Evolutionary conservation across 108 stramenopile genomes (phyloP), one percentile per base, ranked within the genome.

Genomic region (Cylindrotheca closterium): DNA sequence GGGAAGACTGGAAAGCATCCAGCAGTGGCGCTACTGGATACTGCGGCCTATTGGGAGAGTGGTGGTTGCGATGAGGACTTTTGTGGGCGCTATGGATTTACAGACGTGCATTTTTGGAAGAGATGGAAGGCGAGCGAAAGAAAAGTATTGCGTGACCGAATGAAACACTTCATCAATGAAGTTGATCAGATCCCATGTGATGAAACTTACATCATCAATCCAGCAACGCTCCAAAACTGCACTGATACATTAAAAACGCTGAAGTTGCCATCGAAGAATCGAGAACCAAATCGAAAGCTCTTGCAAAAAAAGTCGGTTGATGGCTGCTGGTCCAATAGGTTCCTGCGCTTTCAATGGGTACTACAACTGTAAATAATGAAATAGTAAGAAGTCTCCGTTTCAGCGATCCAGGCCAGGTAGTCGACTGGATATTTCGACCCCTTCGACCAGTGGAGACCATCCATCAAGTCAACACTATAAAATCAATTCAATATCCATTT

Each of bases 1-100:
- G 58, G 58, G 4, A 30, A 31, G 8, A 31, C 22, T 4, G 12
- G 30, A 5, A 15, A 31, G 7, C 71, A 73, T n/a, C 71, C 63
- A 21, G 63, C 56, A 30, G 55, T 63, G 3, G 47, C 54, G 19
- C 23, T 73, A 18, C 18, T 73, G 3, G 47, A 51, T 10, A 45
- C 54, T 3, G 26, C 23, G 7, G 71, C 63, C 30, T 73, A 65
- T 30, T 73, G 63, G 63, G 48, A 65, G 31, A 60, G 24, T 52
- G 71, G 71, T 32, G 71, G 71, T 37, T 64, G 63, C 30, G 71
- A 73, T 46, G 71, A 73, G 60, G 71, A 73, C 51, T 73, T 65
- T 59, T 37, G 55, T 45, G 71, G 71, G 3, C 47, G 19, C 19
- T 73, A 65, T 60, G 71, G 71, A 22, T 65, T 34, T 28, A 71